A percentile compares a stretch with the other conserved stretches of the same genome.
phyloP scores from a whole-genome alignment of 192 early-diverging fungal genomes.

The Polychytrium aggregatum region DNA sequence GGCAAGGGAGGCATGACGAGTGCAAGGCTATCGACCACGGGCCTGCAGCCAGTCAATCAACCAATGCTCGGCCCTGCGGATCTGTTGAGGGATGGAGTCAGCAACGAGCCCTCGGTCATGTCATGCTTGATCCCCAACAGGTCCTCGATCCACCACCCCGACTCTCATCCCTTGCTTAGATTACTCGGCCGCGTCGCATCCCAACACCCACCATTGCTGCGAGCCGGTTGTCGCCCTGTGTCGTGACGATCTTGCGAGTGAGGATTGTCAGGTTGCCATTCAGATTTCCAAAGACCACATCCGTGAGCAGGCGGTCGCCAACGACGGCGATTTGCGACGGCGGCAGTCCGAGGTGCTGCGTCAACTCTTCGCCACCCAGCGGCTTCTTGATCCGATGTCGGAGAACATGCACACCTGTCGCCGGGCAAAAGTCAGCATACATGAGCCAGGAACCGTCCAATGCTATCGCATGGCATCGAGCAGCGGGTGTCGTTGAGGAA shows the following conservation, averaged over 20 bases:
- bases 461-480: too few species aligned
- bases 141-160: neutral
- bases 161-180: neutral
- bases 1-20: too few species aligned
- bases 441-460: too few species aligned
- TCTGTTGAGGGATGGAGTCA: neutral
- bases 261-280: slow-evolving; percentile 62
- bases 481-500: neutral
- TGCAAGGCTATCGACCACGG: too few species aligned
- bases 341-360: slow-evolving; percentile 27
- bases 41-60: slow-evolving; percentile 5
- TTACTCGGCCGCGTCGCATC: neutral
- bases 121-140: too few species aligned
- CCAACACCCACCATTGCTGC: slow-evolving; percentile 31
- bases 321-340: slow-evolving; percentile 58
- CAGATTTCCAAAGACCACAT: slow-evolving; percentile 74
- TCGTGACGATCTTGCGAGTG: slow-evolving; percentile 54
- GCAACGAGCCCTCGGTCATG: too few species aligned
- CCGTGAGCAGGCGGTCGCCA: slow-evolving; percentile 80
- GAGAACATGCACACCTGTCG: slow-evolving; percentile 43
- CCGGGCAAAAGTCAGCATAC: too few species aligned
- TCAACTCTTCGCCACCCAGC: slow-evolving; percentile 49
- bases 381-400: slow-evolving; percentile 63
- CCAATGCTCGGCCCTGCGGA: slow-evolving; percentile 4
- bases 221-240: slow-evolving; percentile 63